phyloP scores from a whole-genome alignment of 1,139 yeast species.

The Scheffersomyces segobiensis region DNA sequence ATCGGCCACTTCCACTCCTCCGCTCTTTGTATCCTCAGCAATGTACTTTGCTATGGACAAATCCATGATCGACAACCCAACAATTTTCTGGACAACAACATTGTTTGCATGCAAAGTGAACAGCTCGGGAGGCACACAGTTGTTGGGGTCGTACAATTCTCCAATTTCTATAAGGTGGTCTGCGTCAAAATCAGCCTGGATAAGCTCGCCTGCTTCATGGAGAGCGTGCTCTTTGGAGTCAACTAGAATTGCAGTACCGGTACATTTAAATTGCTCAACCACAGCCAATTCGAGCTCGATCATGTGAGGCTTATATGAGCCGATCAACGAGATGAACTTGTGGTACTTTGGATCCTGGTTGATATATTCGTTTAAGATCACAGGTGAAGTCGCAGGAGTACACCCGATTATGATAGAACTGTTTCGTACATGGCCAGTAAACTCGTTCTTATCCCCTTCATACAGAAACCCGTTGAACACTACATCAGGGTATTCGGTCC shows the following conservation, averaged over 20 bases:
- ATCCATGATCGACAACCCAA: slow-evolving; percentile 66
- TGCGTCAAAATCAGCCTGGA: slow-evolving; percentile 39
- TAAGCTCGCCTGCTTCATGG: slow-evolving; percentile 66
- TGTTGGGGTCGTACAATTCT: slow-evolving; percentile 23
- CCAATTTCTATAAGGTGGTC: slow-evolving; percentile 48
- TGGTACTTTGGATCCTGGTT: slow-evolving; percentile 25
- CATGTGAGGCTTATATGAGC: slow-evolving; percentile 72
- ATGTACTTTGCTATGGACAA: slow-evolving; percentile 42
- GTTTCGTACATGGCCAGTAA: slow-evolving; percentile 21
- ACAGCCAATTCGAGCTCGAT: slow-evolving; percentile 55
- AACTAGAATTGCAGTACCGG: slow-evolving; percentile 46
- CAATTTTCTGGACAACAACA: slow-evolving; percentile 51
- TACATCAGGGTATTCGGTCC: slow-evolving; percentile 22
- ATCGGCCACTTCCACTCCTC: slow-evolving; percentile 2
- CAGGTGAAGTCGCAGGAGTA: slow-evolving; percentile 54
- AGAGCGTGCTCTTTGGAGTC: slow-evolving; percentile 60
- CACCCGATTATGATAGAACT: slow-evolving; percentile 57
- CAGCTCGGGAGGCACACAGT: slow-evolving; percentile 4
- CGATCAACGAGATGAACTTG: slow-evolving; percentile 59
- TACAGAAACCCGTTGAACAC: slow-evolving; percentile 23
- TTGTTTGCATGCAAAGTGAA: slow-evolving; percentile 15
- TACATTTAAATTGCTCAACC: slow-evolving; percentile 28
- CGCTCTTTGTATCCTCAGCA: slow-evolving; percentile 11
- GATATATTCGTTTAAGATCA: slow-evolving; percentile 38
- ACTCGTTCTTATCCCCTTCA: slow-evolving; percentile 13